phyloP scores from a whole-genome alignment of 345 rosid genomes.

The Odontarrhena argentea region DNA sequence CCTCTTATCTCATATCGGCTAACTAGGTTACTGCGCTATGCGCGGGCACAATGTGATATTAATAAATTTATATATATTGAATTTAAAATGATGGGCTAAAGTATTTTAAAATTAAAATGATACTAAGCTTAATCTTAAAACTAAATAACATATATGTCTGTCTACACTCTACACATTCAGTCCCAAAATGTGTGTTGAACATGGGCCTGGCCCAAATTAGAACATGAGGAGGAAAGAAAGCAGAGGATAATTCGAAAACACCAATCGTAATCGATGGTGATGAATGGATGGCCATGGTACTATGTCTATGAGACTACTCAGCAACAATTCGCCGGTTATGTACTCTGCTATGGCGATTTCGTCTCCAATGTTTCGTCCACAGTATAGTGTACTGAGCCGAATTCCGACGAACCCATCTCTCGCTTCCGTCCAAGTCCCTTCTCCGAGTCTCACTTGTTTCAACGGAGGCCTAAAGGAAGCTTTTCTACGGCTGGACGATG shows the following conservation, averaged over 20 bases:
- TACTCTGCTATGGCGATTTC: slow-evolving; percentile 40
- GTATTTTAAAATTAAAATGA: too few species aligned
- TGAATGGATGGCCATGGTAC: slow-evolving; percentile 1
- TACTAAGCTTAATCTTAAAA: too few species aligned
- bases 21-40: too few species aligned
- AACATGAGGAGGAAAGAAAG: neutral
- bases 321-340: slow-evolving; percentile 1
- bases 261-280: neutral
- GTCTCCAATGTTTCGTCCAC: slow-evolving; percentile 8
- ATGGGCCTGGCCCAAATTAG: slow-evolving; percentile 24
- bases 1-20: neutral
- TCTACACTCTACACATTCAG: neutral
- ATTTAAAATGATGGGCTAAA: too few species aligned
- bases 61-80: too few species aligned
- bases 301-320: neutral
- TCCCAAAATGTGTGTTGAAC: neutral
- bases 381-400: slow-evolving; percentile 27
- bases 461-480: slow-evolving; percentile 48
- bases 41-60: too few species aligned
- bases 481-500: slow-evolving; percentile 38
- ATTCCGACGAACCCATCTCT: slow-evolving; percentile 37
- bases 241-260: neutral
- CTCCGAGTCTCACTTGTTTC: slow-evolving; percentile 37
- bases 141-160: too few species aligned
- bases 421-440: slow-evolving; percentile 26